Base-by-base conservation (phyloP, 768 basidiomycete species). In the Kwoniella newhampshirensis region DNA sequence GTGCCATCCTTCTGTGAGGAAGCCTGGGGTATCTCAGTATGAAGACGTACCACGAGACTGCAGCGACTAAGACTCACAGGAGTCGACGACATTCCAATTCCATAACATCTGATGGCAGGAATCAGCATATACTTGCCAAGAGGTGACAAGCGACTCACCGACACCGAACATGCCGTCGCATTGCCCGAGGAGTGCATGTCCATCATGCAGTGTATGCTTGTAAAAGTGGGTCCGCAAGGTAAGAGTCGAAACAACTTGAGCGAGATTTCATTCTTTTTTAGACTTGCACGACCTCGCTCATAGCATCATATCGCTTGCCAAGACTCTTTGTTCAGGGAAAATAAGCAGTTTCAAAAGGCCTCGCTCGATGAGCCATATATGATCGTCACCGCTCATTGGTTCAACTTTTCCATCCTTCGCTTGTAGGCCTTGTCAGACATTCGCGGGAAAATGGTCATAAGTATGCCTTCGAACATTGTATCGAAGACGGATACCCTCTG, bases 1-100 rank as follows among this genome's bases (percentile, higher is more conserved):
- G 48, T 74, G 70, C 76, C 76, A 77, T 39, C 58, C 46, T 5
- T 53, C 40, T 0, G 71, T 52, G 44, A 77, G 59, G 61, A 75
- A 77, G 60, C 75, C 74, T 35, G 68, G 2, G 18, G 28, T 3
- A 30, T 15, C 18, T 36, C 12, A 25, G 44, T n/a, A n/a, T n/a
- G n/a, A n/a, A n/a, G n/a, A n/a, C 20, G 20, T 17, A 28, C 6
- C 26, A 23, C 23, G 23, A 30, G 40, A 4, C 13, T n/a, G 39
- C 2, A 21, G 15, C 13, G 36, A 39, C 5, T 18, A n/a, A 3
- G 39, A 43, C 51, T 35, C 30, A 61, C 64, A 67, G 12, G 65
- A 47, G 51, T 68, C 67, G 39, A 73, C 54, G 3, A 63, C 59
- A 46, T 60, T 52, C 75, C 75, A 76, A 54, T 75, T 75, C 66